Evolutionary conservation across 768 basidiomycete genomes (phyloP), one percentile per base, ranked within the genome.

Genomic region (Psilocybe subaeruginosa): DNA sequence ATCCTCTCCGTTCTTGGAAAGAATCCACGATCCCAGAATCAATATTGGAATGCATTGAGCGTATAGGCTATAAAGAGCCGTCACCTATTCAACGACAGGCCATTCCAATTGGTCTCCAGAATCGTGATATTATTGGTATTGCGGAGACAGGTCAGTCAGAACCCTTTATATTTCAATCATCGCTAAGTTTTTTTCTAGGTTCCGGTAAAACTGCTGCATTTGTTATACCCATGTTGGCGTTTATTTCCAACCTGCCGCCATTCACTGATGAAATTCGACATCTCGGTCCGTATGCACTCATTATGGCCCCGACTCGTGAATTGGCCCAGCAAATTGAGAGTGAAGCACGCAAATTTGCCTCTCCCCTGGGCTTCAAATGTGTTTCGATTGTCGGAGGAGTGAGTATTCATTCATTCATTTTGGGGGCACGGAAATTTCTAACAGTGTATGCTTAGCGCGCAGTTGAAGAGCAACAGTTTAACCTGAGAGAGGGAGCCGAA

Each of bases 151-250:
- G 95, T 93, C 60, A 55, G 84, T 75, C 7, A 6, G 6, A n/a
- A 8, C 48, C 47, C 19, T 49, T 56, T 17, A 31, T 23, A 19
- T 5, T 45, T 41, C 27, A 54, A 53, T 54, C 51, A 12, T 62
- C 35, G 51, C 33, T 11, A 4, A 23, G 27, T 35, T 41, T 29
- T 29, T 58, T 47, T 30, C 8, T 64, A 96, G 95, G 96, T 82
- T 98, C 97, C 69, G 97, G 97, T 73, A 99, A 99, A 81, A 99
- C 97, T 27, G 97, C 97, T 37, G 94, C 96, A 3, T 99, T 99
- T 73, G 96, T 98, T 61, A 97, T 99, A 56, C 97, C 97, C 37
- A 98, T 99, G 96, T 81, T 98, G 53, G 81, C 92, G 35, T 99
- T 98, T 76, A 99, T 99, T 67, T 87, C 89, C 17, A 85, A 85